Evolutionary conservation across 768 basidiomycete genomes (phyloP).

Genomic region (Naganishia randhawae): DNA sequence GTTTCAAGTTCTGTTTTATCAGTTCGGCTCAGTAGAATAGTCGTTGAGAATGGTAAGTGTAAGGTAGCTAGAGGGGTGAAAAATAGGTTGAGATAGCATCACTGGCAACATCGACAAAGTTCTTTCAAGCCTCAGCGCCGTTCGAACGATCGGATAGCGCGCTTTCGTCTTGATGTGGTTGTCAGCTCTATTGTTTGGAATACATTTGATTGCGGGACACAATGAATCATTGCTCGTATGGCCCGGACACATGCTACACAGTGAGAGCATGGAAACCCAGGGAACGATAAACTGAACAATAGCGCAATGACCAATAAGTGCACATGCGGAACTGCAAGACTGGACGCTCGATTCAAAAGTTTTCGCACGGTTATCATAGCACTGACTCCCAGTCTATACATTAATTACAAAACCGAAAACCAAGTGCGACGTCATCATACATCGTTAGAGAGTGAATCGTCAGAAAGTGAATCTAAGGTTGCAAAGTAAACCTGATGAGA

Average conservation of each 20-base stretch:
- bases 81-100: too few species aligned
- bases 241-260: too few species aligned
- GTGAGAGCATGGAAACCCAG: too few species aligned
- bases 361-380: not conserved
- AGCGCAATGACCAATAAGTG: too few species aligned
- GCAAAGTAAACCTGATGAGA: not conserved
- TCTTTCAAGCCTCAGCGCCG: too few species aligned
- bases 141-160: not conserved
- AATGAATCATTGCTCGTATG: too few species aligned
- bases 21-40: not conserved
- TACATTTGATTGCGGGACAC: too few species aligned
- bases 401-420: not conserved
- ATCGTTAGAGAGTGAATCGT: not conserved
- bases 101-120: too few species aligned
- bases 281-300: too few species aligned
- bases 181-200: not conserved
- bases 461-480: not conserved
- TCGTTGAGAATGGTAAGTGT: not conserved
- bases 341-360: too few species aligned
- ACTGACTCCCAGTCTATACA: not conserved
- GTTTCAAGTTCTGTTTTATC: not conserved
- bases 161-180: not conserved
- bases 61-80: not conserved
- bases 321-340: too few species aligned
- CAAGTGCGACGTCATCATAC: not conserved